Conservation (phyloP, 2,329 filamentous ascomycete genomes). For the Fusarium veterinarium region DNA sequence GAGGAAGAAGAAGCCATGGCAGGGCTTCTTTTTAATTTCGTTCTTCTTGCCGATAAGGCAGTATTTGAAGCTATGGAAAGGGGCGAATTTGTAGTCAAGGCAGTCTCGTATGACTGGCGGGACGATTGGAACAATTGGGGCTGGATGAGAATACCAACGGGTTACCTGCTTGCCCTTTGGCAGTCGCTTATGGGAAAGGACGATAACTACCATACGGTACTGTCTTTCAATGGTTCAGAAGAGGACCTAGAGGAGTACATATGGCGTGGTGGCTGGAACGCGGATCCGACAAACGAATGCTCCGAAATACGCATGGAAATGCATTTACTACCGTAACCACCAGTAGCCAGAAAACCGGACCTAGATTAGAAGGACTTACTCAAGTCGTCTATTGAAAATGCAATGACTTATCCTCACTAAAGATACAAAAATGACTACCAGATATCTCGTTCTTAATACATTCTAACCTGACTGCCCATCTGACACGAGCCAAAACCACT, state of each 20-base stretch:
- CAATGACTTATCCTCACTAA: too few relatives aligned
- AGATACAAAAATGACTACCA: too few relatives aligned
- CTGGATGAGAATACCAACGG: conserved; percentile 18
- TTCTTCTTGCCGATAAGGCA: neutral
- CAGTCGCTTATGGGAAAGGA: neutral
- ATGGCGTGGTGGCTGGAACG: fast-evolving
- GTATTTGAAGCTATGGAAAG: neutral
- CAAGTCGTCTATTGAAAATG: too few relatives aligned
- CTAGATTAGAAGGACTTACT: too few relatives aligned
- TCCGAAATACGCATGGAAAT: neutral
- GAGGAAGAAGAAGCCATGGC: neutral
- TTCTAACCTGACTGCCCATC: too few relatives aligned
- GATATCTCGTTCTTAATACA: too few relatives aligned
- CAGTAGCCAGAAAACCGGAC: too few relatives aligned
- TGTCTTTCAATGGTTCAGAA: neutral
- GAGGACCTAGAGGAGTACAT: neutral
- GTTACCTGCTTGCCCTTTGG: conserved; percentile 14
- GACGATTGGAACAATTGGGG: conserved; percentile 4
- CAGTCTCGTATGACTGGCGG: neutral
- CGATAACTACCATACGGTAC: neutral
- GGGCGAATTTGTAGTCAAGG: neutral
- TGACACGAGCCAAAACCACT: too few relatives aligned
- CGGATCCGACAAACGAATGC: fast-evolving
- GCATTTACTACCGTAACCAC: neutral
- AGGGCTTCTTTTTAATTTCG: fast-evolving